phyloP scores from a whole-genome alignment of 2,329 filamentous ascomycete species.

The Cadophora gregata region DNA sequence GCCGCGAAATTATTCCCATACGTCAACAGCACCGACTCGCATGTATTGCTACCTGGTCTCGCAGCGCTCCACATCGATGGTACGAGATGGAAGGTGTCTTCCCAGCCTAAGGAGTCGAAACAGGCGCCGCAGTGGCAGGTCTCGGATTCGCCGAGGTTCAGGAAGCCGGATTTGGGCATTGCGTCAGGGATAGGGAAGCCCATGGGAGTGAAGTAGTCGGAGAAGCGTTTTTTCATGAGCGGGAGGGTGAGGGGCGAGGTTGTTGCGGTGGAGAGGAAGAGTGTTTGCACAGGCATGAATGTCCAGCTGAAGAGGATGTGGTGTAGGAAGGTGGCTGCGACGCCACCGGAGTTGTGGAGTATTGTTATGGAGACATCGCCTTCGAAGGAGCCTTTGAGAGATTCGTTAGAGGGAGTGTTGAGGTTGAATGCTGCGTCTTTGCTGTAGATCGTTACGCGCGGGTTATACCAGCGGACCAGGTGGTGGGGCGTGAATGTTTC shows the following conservation, averaged over 20 bases:
- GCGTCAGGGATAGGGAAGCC: conserved; percentile 49
- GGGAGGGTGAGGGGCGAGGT: conserved; percentile 19
- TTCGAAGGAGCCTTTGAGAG: conserved; percentile 25
- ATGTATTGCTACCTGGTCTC: conserved; percentile 40
- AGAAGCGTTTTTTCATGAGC: conserved; percentile 24
- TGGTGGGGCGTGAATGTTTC: conserved; percentile 27
- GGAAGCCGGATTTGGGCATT: conserved; percentile 48
- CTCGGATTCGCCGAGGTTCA: conserved; percentile 50
- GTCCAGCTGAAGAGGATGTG: conserved; percentile 53
- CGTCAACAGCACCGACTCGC: conserved; percentile 47
- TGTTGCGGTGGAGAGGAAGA: conserved; percentile 49
- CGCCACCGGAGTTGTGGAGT: conserved; percentile 50
- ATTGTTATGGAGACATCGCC: conserved; percentile 35
- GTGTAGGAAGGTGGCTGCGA: conserved; percentile 53
- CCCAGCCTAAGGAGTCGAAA: conserved; percentile 49
- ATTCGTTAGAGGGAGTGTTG: background rate
- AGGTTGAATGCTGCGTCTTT: conserved; percentile 33
- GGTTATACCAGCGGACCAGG: conserved; percentile 26
- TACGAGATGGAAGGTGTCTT: conserved; percentile 48
- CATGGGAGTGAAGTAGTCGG: conserved; percentile 38
- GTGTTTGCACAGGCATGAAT: conserved; percentile 50
- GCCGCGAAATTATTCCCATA: conserved; percentile 56
- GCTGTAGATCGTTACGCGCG: conserved; percentile 40
- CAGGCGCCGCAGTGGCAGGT: conserved; percentile 49
- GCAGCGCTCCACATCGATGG: conserved; percentile 45